phyloP scores from a whole-genome alignment of 805 yeast genomes.

The Metschnikowia lachancei region DNA sequence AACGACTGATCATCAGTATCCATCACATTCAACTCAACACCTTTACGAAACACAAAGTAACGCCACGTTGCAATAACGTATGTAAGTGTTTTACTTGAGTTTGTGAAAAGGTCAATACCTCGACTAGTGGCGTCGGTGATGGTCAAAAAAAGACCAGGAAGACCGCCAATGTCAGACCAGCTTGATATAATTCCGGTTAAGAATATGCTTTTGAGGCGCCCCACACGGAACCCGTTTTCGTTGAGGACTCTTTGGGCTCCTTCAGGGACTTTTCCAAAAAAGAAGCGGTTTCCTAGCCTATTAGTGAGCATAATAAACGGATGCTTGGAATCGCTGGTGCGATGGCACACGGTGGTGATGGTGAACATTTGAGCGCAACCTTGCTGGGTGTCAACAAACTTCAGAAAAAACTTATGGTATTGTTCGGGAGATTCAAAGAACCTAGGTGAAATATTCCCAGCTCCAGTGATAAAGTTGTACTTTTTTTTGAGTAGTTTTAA shows the following conservation, averaged over 20 bases:
- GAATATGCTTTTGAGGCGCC: constrained; percentile 63
- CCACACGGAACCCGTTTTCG: constrained; percentile 55
- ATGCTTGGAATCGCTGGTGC: constrained; percentile 51
- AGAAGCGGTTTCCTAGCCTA: constrained; percentile 50
- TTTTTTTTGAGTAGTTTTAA: background rate
- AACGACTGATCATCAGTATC: constrained; percentile 31
- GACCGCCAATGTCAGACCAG: constrained; percentile 85
- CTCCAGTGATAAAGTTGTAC: constrained; percentile 7
- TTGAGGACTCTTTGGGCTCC: constrained; percentile 78
- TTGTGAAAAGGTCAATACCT: constrained; percentile 51
- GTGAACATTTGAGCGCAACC: constrained; percentile 40
- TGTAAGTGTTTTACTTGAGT: constrained; percentile 29
- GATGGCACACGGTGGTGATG: constrained; percentile 52
- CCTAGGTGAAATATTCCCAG: constrained; percentile 11
- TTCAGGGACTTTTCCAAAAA: constrained; percentile 80
- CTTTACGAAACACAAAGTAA: constrained; percentile 78
- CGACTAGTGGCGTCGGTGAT: constrained; percentile 73
- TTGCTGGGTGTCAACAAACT: constrained; percentile 6
- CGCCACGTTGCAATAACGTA: constrained; percentile 80
- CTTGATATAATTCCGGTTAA: constrained; percentile 66
- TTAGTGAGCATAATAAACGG: constrained; percentile 55
- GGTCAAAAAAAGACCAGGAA: constrained; percentile 86
- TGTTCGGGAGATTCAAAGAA: constrained; percentile 12
- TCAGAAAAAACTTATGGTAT: constrained; percentile 8
- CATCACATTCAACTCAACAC: constrained; percentile 47